Evolutionary conservation across 2,329 filamentous ascomycete species (phyloP).

Genomic region (Phoma sp.): DNA sequence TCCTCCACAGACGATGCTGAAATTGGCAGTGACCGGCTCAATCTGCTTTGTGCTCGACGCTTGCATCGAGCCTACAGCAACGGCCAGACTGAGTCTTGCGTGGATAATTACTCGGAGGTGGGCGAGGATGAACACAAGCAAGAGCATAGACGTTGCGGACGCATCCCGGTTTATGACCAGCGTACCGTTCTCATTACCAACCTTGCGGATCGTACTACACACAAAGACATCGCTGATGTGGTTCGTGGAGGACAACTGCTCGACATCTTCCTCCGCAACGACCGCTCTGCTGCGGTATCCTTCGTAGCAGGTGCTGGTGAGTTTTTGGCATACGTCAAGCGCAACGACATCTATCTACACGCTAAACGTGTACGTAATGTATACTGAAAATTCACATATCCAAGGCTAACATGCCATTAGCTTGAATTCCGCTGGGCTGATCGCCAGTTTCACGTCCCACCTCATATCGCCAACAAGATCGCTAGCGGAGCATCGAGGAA

Average conservation of each 20-base stretch:
- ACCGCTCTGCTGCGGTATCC: conserved; percentile 70
- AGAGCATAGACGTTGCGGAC: conserved; percentile 8
- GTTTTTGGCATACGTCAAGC: conserved; percentile 71
- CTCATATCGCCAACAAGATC: conserved; percentile 71
- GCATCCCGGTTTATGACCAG: conserved; percentile 42
- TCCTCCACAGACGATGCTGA: conserved; percentile 31
- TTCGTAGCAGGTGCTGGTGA: conserved; percentile 68
- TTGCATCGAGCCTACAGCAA: conserved; percentile 28
- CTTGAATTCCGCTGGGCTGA: conserved; percentile 74
- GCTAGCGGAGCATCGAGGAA: conserved; percentile 74
- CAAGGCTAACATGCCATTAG: conserved; percentile 51
- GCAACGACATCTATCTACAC: conserved; percentile 72
- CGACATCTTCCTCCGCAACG: conserved; percentile 70
- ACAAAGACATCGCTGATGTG: conserved; percentile 69
- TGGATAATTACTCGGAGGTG: conserved; percentile 20
- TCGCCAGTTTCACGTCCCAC: conserved; percentile 71
- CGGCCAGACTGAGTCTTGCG: conserved; percentile 25
- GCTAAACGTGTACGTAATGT: conserved; percentile 66
- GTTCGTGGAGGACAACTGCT: conserved; percentile 75
- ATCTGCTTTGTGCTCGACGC: conserved; percentile 17
- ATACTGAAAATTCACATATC: neutral
- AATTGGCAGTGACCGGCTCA: conserved; percentile 24
- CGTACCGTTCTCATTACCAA: conserved; percentile 70
- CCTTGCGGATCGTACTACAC: conserved; percentile 67
- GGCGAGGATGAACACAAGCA: conserved; percentile 23